Evolutionary conservation across 306 rosid genomes (phyloP), one percentile per base, ranked within the genome.

Genomic region (Vigna nakashimae): DNA sequence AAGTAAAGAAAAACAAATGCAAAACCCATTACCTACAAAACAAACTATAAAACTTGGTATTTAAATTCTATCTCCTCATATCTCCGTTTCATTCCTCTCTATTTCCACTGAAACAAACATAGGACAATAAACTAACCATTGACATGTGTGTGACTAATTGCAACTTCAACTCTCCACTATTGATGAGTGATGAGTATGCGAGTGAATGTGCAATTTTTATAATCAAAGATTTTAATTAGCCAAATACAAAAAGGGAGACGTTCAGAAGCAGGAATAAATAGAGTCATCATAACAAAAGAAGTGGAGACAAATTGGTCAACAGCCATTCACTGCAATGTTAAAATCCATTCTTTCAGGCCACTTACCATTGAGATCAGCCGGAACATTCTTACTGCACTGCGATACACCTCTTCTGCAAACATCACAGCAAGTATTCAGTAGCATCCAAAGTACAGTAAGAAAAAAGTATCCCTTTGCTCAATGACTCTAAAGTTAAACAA

Each of bases 321-420:
- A 26, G 28, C 28, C 28, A 26, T 26, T 26, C 30, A 51, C 16
- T 66, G 11, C 75, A 52, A 24, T 22, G 49, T 51, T 65, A 51
- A 38, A 40, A 16, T 36, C 55, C 15, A 77, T 36, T 42, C 11
- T 65, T 45, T 34, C 20, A 20, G 55, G 30, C 45, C 30, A 81
- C 84, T 69, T 74, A 84, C 93, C 78, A 55, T 82, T 78, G 58
- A 87, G 51, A 52, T 84, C 75, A 43, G 70, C 26, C 7, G 77
- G 40, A 22, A 58, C 76, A 83, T 65, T 79, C 64, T 81, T 51
- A 20, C 26, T 51, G 59, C 78, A 84, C 40, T 69, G 80, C 42
- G 67, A 57, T 4, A 78, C 62, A 34, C 66, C 72, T 42, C 74
- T 84, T 78, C 97, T 94, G 91, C 85, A 77, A 60, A 87, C 14